Percentiles rank a stretch among this genome's conserved stretches.
Evolutionary conservation across 352 stramenopile genomes (phyloP).

Genomic region (Pythium brachiatum): DNA sequence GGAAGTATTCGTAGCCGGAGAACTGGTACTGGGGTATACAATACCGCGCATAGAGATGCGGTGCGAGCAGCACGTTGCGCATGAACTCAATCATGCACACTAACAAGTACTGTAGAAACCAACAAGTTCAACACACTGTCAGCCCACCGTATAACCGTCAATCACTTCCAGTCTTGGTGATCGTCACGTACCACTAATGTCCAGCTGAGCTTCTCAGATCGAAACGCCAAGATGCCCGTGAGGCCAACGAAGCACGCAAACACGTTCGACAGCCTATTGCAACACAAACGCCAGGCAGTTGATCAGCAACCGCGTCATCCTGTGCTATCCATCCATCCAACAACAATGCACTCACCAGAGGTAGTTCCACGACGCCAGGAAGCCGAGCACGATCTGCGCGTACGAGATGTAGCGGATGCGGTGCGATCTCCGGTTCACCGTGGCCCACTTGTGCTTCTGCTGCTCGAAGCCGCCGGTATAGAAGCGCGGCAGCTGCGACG

Average conservation of each 20-base stretch:
- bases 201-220: constrained; percentile 77
- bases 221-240: constrained; percentile 65
- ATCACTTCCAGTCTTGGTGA: background rate
- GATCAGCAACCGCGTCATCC: background rate
- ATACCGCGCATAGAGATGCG: constrained; percentile 62
- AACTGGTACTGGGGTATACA: constrained; percentile 55
- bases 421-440: constrained; percentile 54
- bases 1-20: constrained; percentile 69
- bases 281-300: background rate
- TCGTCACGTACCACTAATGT: constrained; percentile 58
- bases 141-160: background rate
- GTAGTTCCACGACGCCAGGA: constrained; percentile 66
- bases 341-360: constrained; percentile 40
- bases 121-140: background rate
- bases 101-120: constrained; percentile 48
- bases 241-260: constrained; percentile 69
- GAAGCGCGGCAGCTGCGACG: constrained; percentile 31
- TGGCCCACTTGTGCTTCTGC: constrained; percentile 74
- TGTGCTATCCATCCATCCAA: background rate
- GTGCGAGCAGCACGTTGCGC: constrained; percentile 63
- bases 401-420: constrained; percentile 64
- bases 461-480: constrained; percentile 73
- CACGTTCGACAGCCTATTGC: constrained; percentile 54
- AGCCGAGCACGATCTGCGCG: constrained; percentile 53
- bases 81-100: constrained; percentile 70